These are phyloP conservation scores for Pythium brachiatum DNA, from an alignment of 352 stramenopile species.

Conservation along the genomic window DNA sequence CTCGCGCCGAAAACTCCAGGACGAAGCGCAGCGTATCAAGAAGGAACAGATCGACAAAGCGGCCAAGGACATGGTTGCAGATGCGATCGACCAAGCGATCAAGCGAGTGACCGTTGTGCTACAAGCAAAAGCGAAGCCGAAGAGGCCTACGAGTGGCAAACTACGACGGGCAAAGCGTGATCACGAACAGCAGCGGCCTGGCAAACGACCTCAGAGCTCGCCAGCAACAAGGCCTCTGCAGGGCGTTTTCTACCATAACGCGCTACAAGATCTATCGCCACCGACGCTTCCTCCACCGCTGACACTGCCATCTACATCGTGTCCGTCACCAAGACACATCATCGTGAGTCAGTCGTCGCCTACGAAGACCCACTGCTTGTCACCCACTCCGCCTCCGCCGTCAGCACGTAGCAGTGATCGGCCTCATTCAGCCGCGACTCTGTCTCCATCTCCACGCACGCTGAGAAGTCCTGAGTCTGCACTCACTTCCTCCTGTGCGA, in stretches of 20 bases:
- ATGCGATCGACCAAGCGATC: slow-evolving; percentile 2
- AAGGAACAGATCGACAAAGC: slow-evolving; percentile 1
- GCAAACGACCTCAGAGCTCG: slow-evolving; percentile 2
- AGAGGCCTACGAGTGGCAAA: neutral
- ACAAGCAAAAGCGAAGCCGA: neutral
- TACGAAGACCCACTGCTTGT: neutral
- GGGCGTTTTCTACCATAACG: slow-evolving; percentile 34
- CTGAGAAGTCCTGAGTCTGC: neutral
- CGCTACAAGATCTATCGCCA: slow-evolving; percentile 23
- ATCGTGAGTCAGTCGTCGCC: neutral
- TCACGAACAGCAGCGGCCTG: neutral
- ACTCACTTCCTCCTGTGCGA: slow-evolving; percentile 7
- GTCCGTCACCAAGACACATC: slow-evolving; percentile 11
- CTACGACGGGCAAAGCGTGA: neutral
- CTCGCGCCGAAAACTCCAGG: neutral
- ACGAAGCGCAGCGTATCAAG: slow-evolving; percentile 1
- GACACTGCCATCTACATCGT: slow-evolving; percentile 1
- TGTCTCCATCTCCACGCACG: slow-evolving; percentile 7
- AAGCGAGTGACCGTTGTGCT: neutral
- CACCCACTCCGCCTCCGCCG: slow-evolving; percentile 1
- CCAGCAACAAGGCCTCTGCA: slow-evolving; percentile 5
- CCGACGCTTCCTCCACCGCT: slow-evolving; percentile 22
- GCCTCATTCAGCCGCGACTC: neutral
- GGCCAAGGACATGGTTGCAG: neutral
- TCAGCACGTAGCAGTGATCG: neutral